These are phyloP conservation scores for Oligophagozyma castellii DNA, from an alignment of 1,139 yeast species.

Conservation along the genomic window DNA sequence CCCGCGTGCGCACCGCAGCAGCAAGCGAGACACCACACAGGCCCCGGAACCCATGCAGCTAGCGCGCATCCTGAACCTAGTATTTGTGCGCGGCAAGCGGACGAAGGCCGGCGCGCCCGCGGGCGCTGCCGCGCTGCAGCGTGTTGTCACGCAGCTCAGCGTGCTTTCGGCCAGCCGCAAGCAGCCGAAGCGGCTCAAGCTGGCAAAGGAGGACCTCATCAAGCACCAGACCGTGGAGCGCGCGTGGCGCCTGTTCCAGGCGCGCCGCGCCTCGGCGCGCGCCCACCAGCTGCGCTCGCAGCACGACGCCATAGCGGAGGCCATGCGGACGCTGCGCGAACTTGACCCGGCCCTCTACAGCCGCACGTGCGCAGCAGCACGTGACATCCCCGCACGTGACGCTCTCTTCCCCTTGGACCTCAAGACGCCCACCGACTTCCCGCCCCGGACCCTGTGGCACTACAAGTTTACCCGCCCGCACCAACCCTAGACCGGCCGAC, in stretches of 20 bases:
- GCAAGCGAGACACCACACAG: too few relatives aligned
- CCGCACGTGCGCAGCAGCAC: slow-evolving; percentile 6
- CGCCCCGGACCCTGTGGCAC: slow-evolving; percentile 79
- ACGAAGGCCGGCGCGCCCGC: slow-evolving; percentile 31
- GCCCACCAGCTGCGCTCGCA: slow-evolving; percentile 43
- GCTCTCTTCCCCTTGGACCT: slow-evolving; percentile 59
- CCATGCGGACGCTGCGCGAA: slow-evolving; percentile 57
- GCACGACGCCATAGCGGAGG: slow-evolving; percentile 50
- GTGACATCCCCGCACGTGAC: slow-evolving; percentile 24
- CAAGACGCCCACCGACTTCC: slow-evolving; percentile 81
- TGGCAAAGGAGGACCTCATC: slow-evolving; percentile 68
- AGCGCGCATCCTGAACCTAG: too few relatives aligned
- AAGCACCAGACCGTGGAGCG: slow-evolving; percentile 74
- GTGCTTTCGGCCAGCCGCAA: slow-evolving; percentile 79
- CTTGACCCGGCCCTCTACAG: slow-evolving; percentile 26
- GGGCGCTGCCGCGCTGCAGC: slow-evolving; percentile 40
- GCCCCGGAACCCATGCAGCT: too few relatives aligned
- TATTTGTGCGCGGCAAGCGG: slow-evolving; percentile 31
- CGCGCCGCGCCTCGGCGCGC: slow-evolving; percentile 34
- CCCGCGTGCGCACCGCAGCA: too few relatives aligned
- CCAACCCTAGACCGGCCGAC: too few relatives aligned
- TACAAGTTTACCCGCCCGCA: slow-evolving; percentile 43
- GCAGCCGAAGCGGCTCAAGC: slow-evolving; percentile 67
- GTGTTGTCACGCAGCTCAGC: slow-evolving; percentile 61
- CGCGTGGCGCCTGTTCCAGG: slow-evolving; percentile 64